Percentiles rank a stretch among this genome's conserved stretches.
These are phyloP conservation scores for Phytopythium ostracodes DNA, from an alignment of 352 stramenopile genomes.

Conservation along the genomic window DNA sequence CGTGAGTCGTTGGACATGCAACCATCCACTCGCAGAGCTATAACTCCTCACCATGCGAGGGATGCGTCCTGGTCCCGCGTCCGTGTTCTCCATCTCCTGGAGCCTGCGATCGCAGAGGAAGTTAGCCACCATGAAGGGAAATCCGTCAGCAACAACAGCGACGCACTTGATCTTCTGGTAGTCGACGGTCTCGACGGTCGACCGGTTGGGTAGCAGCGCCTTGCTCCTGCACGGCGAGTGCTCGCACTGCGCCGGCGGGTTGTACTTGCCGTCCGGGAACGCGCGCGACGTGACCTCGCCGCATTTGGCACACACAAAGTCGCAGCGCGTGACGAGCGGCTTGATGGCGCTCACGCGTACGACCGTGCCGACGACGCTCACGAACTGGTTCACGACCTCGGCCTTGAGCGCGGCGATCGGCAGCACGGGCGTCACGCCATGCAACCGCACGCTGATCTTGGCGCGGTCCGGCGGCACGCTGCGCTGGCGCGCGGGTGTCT, in stretches of 20 bases:
- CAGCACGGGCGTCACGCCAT: conserved; percentile 61
- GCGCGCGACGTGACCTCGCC: conserved; percentile 55
- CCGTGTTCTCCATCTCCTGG: conserved; percentile 91
- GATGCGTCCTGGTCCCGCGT: conserved; percentile 81
- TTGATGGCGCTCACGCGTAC: conserved; percentile 84
- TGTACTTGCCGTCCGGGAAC: conserved; percentile 84
- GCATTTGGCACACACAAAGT: conserved; percentile 86
- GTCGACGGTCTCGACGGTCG: conserved; percentile 86
- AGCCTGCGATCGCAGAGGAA: conserved; percentile 26
- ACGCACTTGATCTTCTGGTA: conserved; percentile 88
- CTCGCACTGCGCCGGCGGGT: conserved; percentile 56
- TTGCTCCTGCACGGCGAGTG: conserved; percentile 53
- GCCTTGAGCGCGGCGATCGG: conserved; percentile 71
- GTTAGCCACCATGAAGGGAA: background rate
- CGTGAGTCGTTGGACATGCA: background rate
- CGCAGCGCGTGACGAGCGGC: conserved; percentile 78
- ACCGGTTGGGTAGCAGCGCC: conserved; percentile 77
- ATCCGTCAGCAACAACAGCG: conserved; percentile 4
- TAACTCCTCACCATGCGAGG: conserved; percentile 59
- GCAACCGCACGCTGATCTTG: conserved; percentile 58
- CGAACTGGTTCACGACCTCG: conserved; percentile 74
- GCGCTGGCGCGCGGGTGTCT: conserved; percentile 32
- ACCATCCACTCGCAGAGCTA: background rate
- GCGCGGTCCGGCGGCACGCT: conserved; percentile 38
- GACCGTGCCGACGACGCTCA: conserved; percentile 66